Evolutionary conservation across 228 moss, liverwort and hornwort species (phyloP).

Genomic region (Sphagnum magellanicum): DNA sequence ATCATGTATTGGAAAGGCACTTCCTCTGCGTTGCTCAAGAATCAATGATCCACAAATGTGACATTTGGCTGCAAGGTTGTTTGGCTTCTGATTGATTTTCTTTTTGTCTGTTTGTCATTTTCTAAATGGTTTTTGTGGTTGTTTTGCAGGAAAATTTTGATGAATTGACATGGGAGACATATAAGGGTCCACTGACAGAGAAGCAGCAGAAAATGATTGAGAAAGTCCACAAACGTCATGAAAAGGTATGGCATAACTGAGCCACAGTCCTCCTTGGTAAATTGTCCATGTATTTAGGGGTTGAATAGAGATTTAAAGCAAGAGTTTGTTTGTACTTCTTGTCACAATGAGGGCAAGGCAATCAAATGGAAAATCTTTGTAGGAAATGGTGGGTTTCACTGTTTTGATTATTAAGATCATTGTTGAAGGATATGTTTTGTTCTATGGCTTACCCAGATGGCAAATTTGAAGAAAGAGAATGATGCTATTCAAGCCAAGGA

Average conservation of each 20-base stretch:
- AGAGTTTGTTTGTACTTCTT: no score
- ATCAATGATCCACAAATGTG: not conserved
- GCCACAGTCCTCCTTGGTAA: no score
- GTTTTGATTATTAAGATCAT: no score
- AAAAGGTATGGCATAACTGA: slow-evolving; percentile 46
- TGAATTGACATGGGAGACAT: slow-evolving; percentile 96
- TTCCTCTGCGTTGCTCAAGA: no score
- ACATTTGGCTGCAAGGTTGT: not conserved
- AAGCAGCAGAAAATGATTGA: slow-evolving; percentile 86
- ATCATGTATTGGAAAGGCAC: no score
- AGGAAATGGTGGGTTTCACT: no score
- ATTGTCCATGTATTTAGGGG: no score
- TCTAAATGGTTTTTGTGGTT: not conserved
- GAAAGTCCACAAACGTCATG: slow-evolving; percentile 90
- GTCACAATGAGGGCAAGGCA: no score
- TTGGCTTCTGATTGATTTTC: not conserved
- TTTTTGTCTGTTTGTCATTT: not conserved
- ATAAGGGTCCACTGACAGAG: slow-evolving; percentile 77
- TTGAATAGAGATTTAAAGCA: no score
- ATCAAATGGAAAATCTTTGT: no score
- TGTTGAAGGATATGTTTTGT: no score
- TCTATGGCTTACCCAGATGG: slow-evolving; percentile 42
- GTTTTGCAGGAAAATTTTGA: slow-evolving; percentile 65
- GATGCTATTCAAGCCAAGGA: slow-evolving; percentile 98
- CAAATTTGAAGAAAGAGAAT: slow-evolving; percentile 89